These are phyloP conservation scores for Ophiostoma perfectum DNA, from an alignment of 2,329 filamentous ascomycete species.

Conservation along the genomic window DNA sequence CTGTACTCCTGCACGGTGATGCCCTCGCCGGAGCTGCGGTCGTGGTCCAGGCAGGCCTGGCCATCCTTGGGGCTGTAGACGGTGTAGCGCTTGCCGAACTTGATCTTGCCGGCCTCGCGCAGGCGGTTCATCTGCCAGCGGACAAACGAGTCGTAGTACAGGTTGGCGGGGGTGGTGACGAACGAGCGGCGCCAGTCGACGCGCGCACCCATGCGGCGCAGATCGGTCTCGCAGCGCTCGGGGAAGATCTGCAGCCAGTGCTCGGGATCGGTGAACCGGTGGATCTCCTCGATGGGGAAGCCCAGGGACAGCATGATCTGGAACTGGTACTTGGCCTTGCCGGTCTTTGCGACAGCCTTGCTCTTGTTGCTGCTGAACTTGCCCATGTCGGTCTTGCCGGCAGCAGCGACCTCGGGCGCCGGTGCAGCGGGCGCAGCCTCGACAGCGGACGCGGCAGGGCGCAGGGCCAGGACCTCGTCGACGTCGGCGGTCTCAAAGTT, in stretches of 20 bases:
- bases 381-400: conserved; percentile 73
- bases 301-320: conserved; percentile 81
- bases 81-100: conserved; percentile 62
- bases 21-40: conserved; percentile 73
- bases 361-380: conserved; percentile 92
- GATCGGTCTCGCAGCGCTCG: conserved; percentile 66
- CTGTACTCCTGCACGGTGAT: conserved; percentile 88
- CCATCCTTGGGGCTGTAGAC: conserved; percentile 64
- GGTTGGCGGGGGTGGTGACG: conserved; percentile 93
- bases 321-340: conserved; percentile 93
- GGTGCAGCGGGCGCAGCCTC: conserved; percentile 76
- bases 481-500: conserved; percentile 63
- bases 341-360: conserved; percentile 83
- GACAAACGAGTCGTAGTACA: conserved; percentile 93
- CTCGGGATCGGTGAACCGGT: conserved; percentile 71
- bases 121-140: conserved; percentile 96
- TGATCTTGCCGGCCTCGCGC: conserved; percentile 84
- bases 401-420: conserved; percentile 56
- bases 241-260: conserved; percentile 94
- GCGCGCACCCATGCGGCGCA: conserved; percentile 76
- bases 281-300: conserved; percentile 80
- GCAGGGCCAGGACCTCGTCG: conserved; percentile 46
- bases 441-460: conserved; percentile 52
- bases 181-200: conserved; percentile 93
- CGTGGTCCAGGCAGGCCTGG: conserved; percentile 83